These are phyloP conservation scores for Trichoderma koningiopsis DNA, from an alignment of 2,329 filamentous ascomycete genomes.

Conservation along the genomic window DNA sequence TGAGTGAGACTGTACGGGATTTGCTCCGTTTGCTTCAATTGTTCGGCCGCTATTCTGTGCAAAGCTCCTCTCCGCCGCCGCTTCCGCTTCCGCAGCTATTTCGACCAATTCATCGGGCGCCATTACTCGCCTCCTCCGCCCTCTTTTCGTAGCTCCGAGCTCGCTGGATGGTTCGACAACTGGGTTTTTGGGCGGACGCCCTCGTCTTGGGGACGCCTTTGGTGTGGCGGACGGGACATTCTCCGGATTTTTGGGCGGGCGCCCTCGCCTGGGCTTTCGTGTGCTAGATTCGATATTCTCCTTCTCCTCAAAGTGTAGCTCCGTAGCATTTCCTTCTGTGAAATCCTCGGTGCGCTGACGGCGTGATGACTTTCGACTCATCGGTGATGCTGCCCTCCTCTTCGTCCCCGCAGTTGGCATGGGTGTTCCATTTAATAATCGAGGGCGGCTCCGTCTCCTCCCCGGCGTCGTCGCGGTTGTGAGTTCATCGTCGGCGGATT, in stretches of 20 bases:
- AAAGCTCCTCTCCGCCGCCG: constrained; percentile 27
- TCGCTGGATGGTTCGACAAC: constrained; percentile 35
- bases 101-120: constrained; percentile 35
- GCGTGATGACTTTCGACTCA: constrained; percentile 41
- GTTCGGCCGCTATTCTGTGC: constrained; percentile 27
- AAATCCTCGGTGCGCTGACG: constrained; percentile 38
- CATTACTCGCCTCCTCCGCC: constrained; percentile 32
- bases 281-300: constrained; percentile 35
- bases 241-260: constrained; percentile 35
- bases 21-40: constrained; percentile 35
- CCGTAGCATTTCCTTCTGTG: constrained; percentile 35
- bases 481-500: constrained; percentile 41
- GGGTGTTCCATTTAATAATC: constrained; percentile 56
- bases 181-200: constrained; percentile 37
- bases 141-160: constrained; percentile 26
- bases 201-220: constrained; percentile 35
- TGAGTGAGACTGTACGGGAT: constrained; percentile 35
- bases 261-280: constrained; percentile 37
- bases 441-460: constrained; percentile 49
- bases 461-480: constrained; percentile 41
- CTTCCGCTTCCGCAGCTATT: constrained; percentile 32
- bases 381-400: constrained; percentile 51
- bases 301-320: constrained; percentile 29
- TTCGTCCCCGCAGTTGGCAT: constrained; percentile 48
- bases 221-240: constrained; percentile 38